phyloP scores from a whole-genome alignment of 306 rosid genomes.

The Quercus engelmannii region DNA sequence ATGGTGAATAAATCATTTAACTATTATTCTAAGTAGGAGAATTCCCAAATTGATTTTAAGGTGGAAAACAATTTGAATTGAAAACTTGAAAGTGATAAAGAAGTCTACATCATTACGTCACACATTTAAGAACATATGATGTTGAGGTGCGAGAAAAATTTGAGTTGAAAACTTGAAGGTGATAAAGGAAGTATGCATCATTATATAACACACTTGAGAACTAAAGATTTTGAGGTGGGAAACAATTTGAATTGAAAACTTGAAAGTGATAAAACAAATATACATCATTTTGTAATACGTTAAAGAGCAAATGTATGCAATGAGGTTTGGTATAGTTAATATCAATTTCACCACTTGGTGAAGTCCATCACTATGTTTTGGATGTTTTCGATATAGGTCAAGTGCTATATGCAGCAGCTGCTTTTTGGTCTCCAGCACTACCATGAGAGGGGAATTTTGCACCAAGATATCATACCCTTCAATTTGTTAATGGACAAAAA shows the following conservation, averaged over 20 bases:
- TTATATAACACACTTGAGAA: background rate
- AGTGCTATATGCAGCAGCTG: slow-evolving; percentile 73
- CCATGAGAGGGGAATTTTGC: slow-evolving; percentile 62
- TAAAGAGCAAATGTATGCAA: background rate
- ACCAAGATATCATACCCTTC: slow-evolving; percentile 68
- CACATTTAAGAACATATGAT: background rate
- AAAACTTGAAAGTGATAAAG: background rate
- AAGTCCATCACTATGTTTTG: background rate
- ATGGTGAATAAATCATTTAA: too few relatives aligned
- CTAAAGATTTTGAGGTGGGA: too few relatives aligned
- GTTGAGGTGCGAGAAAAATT: background rate
- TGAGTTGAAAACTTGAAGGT: background rate
- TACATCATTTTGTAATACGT: background rate
- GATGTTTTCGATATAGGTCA: slow-evolving; percentile 46
- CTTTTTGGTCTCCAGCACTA: slow-evolving; percentile 72
- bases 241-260: background rate
- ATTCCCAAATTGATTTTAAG: background rate
- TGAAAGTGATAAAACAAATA: background rate
- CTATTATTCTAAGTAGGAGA: background rate
- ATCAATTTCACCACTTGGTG: background rate
- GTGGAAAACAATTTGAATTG: background rate
- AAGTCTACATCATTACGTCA: background rate
- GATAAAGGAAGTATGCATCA: background rate
- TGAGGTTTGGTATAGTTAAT: background rate
- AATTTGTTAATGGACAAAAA: slow-evolving; percentile 67